phyloP scores from a whole-genome alignment of 2,329 filamentous ascomycete genomes.

The Colletotrichum scovillei region DNA sequence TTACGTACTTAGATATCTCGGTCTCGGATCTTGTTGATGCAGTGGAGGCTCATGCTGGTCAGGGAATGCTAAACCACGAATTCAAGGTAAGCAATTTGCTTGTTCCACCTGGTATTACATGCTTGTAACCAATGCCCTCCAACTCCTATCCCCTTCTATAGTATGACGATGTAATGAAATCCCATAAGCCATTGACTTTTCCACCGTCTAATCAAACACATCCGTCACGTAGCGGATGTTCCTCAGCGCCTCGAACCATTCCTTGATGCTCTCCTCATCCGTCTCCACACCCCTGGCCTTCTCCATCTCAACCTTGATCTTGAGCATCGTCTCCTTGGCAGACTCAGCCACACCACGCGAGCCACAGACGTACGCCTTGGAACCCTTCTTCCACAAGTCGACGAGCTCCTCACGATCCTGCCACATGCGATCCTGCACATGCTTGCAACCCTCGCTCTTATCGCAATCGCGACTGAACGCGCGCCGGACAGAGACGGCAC shows the following conservation, averaged over 20 bases:
- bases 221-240: conserved; percentile 71
- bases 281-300: conserved; percentile 45
- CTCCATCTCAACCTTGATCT: conserved; percentile 39
- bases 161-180: not conserved
- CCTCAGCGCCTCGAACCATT: conserved; percentile 61
- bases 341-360: conserved; percentile 56
- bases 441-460: conserved; percentile 58
- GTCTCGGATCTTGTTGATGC: too few species aligned
- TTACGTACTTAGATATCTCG: too few species aligned
- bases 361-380: conserved; percentile 73
- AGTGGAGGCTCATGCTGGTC: too few species aligned
- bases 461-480: conserved; percentile 61
- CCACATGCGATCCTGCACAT: conserved; percentile 59
- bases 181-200: too few species aligned
- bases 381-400: conserved; percentile 48
- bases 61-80: not conserved
- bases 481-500: conserved; percentile 65
- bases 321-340: conserved; percentile 48
- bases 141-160: not conserved
- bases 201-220: conserved; percentile 63
- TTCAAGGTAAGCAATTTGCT: not conserved
- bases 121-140: not conserved
- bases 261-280: conserved; percentile 52
- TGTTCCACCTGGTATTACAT: not conserved
- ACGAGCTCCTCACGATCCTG: conserved; percentile 46